Base-by-base conservation (phyloP, 176 grass and related monocot species). In the Eragrostis curvula region DNA sequence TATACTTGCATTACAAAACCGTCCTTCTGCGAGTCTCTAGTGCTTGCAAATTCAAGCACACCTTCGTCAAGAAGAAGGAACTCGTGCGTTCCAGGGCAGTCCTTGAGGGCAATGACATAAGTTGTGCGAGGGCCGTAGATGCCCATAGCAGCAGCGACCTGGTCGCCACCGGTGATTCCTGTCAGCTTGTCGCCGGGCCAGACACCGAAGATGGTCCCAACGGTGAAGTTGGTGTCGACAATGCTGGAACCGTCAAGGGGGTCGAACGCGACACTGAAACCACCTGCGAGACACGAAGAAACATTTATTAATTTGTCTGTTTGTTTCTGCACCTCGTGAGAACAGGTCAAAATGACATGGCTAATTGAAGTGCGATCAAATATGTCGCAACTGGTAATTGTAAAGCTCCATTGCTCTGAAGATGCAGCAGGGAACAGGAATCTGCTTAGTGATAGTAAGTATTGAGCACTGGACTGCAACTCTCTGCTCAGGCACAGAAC, bases 141-240 rank as follows among this genome's bases (percentile, higher is more conserved):
- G 30, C 97, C 97, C 97, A 99, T 99, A 11, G 97, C 97, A 0
- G 97, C 91, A 0, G 93, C 97, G 1, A 89, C 97, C 68, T 99
- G 91, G 45, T 96, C 97, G 15, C 27, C 83, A 16, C 97, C 97
- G 14, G 97, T 96, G 71, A 99, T 75, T 4, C 91, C 97, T 0
- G 97, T 94, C 20, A 99, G 89, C 79, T 99, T 99, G 67, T 96
- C 97, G 8, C 97, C 93, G 0, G 97, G 97, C 97, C 97, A 99
- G 30, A 96, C 91, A 10, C 97, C 97, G 53, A 99, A 99, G 74
- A 99, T 99, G 68, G 97, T 99, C 64, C 97, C 93, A 0, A 99
- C 97, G 1, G 97, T 99, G 87, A 99, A 96, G 87, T 99, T 99
- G 0, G 93, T 96, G 77, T 99, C 97, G 4, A 99, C 97, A 8